Evolutionary conservation across 345 rosid species (phyloP), one percentile per base, ranked within the genome.

Genomic region (Dipteronia dyeriana): DNA sequence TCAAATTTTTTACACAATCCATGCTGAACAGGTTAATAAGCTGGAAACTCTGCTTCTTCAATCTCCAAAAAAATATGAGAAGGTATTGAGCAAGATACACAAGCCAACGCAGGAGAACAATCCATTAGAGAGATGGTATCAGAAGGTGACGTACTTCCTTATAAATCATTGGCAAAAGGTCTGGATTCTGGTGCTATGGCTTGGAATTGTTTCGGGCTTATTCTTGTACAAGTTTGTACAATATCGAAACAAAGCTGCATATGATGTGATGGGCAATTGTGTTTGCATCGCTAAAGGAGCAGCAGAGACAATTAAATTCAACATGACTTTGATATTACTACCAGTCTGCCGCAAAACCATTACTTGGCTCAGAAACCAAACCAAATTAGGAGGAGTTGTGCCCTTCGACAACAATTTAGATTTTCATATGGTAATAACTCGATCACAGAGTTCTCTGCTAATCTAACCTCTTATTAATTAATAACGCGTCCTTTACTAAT

Each of bases 281-380:
- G 93, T 94, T 76, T 87, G 93, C 68, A 45, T 92, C 2, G 98
- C 98, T 34, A 92, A 94, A 78, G 97, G 98, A 22, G 94, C 93
- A 12, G 98, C 94, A 0, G 98, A 94, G 88, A 92, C 91, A 0
- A 88, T 85, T 41, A 94, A 92, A 68, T 90, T 94, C 92, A 94
- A 94, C 82, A 94, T 94, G 98, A 95, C 97, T 41, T 83, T 94
- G 75, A 92, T 94, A 62, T 78, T 94, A 39, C 76, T 92, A 4
- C 97, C 98, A 2, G 92, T 92, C 14, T 94, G 97, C 81, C 85
- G 98, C 2, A 94, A 94, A 77, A 92, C 95, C 69, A 94, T 94
- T 39, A 94, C 98, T 47, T 92, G 98, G 98, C 92, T 94, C 7
- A 82, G 98, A 76, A 92, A 90, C 88, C 89, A 91, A 82, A 92